Evolutionary conservation across 2,329 filamentous ascomycete genomes (phyloP).

Genomic region (Aquanectria penicillioides): DNA sequence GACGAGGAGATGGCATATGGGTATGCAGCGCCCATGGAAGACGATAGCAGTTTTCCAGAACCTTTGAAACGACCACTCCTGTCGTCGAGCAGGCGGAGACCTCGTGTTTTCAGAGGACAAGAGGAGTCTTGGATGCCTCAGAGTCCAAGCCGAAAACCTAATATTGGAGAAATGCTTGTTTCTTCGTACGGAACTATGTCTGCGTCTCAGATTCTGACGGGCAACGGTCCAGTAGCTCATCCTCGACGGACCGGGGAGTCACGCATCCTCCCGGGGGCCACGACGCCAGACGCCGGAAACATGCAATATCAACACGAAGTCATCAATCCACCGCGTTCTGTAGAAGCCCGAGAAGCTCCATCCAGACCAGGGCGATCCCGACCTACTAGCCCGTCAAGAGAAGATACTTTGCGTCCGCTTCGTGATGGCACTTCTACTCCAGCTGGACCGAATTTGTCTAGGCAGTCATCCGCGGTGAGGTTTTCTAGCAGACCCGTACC

Average conservation of each 20-base stretch:
- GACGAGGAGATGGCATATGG: conserved; percentile 43
- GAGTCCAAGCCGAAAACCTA: conserved; percentile 27
- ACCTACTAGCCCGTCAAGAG: conserved; percentile 39
- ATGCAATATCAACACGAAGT: conserved; percentile 28
- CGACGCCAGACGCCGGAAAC: conserved; percentile 3
- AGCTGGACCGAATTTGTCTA: conserved; percentile 59
- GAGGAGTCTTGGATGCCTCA: conserved; percentile 24
- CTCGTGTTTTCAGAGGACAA: conserved; percentile 16
- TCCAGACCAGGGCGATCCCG: conserved; percentile 31
- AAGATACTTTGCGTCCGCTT: conserved; percentile 31
- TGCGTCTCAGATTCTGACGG: conserved; percentile 36
- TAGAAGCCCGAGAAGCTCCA: conserved; percentile 20
- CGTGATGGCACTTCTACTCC: conserved; percentile 38
- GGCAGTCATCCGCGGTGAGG: conserved; percentile 64
- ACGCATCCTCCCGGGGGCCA: conserved; percentile 20
- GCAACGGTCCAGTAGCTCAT: conserved; percentile 14
- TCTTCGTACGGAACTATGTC: conserved; percentile 49
- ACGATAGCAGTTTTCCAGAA: conserved; percentile 33
- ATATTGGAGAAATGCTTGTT: conserved; percentile 12
- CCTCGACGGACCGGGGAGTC: conserved; percentile 20
- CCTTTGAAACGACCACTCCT: conserved; percentile 36
- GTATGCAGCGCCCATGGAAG: conserved; percentile 40
- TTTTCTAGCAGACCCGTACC: conserved; percentile 81
- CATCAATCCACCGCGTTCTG: conserved; percentile 36
- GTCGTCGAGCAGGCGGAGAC: conserved; percentile 17